Base-by-base conservation (phyloP, 2,329 filamentous ascomycete species). In the Aspergillus pseudoglaucus region DNA sequence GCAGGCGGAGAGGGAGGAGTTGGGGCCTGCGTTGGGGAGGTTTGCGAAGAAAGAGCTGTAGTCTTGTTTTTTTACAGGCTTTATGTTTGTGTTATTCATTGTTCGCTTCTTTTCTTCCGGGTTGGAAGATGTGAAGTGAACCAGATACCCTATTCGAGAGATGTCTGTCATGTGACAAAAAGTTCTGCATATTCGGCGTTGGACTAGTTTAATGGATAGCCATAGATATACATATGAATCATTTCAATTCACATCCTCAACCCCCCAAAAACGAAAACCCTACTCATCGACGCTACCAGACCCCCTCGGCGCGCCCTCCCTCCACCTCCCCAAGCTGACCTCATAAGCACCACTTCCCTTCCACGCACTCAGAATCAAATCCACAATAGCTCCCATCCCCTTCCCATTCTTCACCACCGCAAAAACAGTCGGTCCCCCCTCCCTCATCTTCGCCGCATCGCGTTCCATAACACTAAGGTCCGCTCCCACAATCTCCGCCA, bases 361-460 rank as follows among this genome's bases (percentile, higher is more conserved):
- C 93, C 93, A 97, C 5, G 90, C 90, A 64, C 89, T 95, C 60
- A 93, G 59, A 45, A 98, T 88, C 70, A 97, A 69, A 57, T 88
- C 87, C 14, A 95, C 82, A 63, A 97, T 95, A 65, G 93, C 85
- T 52, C 90, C 81, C 6, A 97, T 82, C 1, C 83, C 89, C 51
- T 90, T 85, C 2, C 84, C 83, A 70, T 90, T 85, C 81, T 97
- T 98, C n/a, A 98, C 90, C 73, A 95, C 89, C 0, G 90, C 91
- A 65, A 97, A 96, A 3, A 98, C 87, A 0, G 91, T 96, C 4
- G 93, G 93, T 0, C 93, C 93, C 2, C 90, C 91, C 70, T 97
- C 91, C 45, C 93, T 80, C 82, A 98, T 98, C 78, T 90, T 91
- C 59, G 88, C 79, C 12, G 90, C 87, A 71, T 97, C 93, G 48